Conservation (phyloP, 2,329 filamentous ascomycete species). For the Didymella pinodella region DNA sequence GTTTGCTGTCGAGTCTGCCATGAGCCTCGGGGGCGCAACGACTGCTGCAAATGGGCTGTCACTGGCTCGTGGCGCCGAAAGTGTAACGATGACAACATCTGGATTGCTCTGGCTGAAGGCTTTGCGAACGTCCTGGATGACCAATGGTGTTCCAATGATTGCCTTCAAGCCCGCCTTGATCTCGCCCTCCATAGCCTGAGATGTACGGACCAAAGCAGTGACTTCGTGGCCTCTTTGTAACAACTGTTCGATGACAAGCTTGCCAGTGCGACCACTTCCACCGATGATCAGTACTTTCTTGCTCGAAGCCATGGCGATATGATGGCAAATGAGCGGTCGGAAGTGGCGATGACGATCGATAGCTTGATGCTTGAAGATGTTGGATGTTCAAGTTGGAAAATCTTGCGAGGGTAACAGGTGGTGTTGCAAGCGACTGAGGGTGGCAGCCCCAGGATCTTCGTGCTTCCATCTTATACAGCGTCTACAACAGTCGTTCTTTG, state of each 20-base stretch:
- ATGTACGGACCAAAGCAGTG: constrained; percentile 57
- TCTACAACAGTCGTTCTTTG: background rate
- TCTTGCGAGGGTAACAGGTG: background rate
- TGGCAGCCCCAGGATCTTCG: background rate
- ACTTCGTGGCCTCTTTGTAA: constrained; percentile 54
- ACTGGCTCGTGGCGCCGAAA: constrained; percentile 57
- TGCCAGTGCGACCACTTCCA: constrained; percentile 58
- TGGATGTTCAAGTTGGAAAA: background rate
- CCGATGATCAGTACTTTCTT: constrained; percentile 58
- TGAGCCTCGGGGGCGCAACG: constrained; percentile 56
- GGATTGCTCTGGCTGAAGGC: constrained; percentile 42
- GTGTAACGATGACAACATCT: constrained; percentile 58
- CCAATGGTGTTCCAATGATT: constrained; percentile 51
- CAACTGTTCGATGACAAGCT: constrained; percentile 53
- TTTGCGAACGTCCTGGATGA: constrained; percentile 47
- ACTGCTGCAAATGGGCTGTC: constrained; percentile 60
- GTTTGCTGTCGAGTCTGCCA: constrained; percentile 55
- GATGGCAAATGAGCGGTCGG: background rate
- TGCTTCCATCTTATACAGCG: background rate
- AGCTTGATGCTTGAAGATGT: background rate
- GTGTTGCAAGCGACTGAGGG: background rate
- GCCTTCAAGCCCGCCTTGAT: constrained; percentile 47
- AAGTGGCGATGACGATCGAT: background rate
- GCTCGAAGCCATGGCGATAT: constrained; percentile 8
- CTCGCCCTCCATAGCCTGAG: constrained; percentile 40